Evolutionary conservation across 2,329 filamentous ascomycete species (phyloP), one percentile per base, ranked within the genome.

Genomic region (Penicillium nordicum): DNA sequence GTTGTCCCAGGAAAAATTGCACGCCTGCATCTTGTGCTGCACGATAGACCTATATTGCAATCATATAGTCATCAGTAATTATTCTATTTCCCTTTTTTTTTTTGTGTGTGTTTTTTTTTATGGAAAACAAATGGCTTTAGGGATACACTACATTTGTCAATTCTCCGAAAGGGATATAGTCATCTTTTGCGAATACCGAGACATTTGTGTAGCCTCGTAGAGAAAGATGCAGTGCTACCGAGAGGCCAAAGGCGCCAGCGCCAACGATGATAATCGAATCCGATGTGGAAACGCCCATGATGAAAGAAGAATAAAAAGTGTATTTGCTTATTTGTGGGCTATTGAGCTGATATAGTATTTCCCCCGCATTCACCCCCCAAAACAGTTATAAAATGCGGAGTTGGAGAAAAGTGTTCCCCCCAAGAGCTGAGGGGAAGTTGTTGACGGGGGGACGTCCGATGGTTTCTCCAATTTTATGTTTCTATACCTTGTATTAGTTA

Each of bases 211-310:
- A 56, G 36, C 53, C 53, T 34, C 34, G 41, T 46, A 46, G 53
- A 8, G 53, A 6, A 18, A 56, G 53, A 52, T 46, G 53, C 1
- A 52, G 48, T 27, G 53, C 48, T 32, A 50, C 27, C 18, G 53
- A 56, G 27, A 56, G 53, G 42, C 61, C 60, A 38, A 59, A 57
- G 4, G 60, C 61, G 44, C 61, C 29, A 21, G 47, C 47, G 16
- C 53, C 53, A 21, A 56, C 34, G 5, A 56, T 18, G 23, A 52
- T 42, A 11, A 56, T 56, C 1, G 48, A n/a, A 36, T 56, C 53
- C 1, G 47, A 55, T 29, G 5, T 57, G 21, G 62, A 64, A 37
- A 62, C 38, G 10, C 57, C 61, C 63, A 65, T 63, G 47, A 41
- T 61, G 21, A 50, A 56, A 25, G n/a, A 30, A 16, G 21, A 49